A percentile compares a stretch with the other conserved stretches of the same genome.
Evolutionary conservation across 2,329 filamentous ascomycete species (phyloP).

Genomic region (Fusarium sambucinum): DNA sequence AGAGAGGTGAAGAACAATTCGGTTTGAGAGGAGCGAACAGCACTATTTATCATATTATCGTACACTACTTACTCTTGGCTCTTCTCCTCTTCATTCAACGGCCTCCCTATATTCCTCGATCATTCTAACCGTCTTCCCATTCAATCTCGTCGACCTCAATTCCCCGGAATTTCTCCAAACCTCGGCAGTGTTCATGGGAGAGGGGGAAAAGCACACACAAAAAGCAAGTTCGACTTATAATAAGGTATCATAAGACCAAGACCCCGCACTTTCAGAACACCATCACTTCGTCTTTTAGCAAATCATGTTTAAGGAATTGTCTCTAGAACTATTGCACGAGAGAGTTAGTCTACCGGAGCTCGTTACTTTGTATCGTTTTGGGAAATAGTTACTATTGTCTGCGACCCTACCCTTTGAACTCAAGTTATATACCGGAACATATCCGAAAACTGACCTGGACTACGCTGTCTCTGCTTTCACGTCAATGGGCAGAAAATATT

Average conservation of each 20-base stretch:
- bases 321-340: neutral
- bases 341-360: neutral
- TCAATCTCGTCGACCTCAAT: neutral
- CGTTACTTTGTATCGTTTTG: slow-evolving; percentile 18
- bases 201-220: slow-evolving; percentile 16
- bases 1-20: neutral
- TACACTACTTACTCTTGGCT: neutral
- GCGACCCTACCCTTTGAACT: neutral
- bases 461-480: neutral
- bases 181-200: slow-evolving; percentile 5
- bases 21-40: neutral
- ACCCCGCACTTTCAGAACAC: slow-evolving; percentile 29
- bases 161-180: neutral
- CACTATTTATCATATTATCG: slow-evolving; percentile 12
- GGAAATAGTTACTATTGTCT: neutral
- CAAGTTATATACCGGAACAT: neutral
- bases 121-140: neutral
- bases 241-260: slow-evolving; percentile 14
- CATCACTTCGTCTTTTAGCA: neutral
- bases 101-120: neutral
- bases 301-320: neutral
- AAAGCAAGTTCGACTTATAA: neutral
- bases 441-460: neutral
- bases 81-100: accelerated
- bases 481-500: neutral